Conservation (phyloP, 2,329 filamentous ascomycete species). For the Sporothrix humicola region DNA sequence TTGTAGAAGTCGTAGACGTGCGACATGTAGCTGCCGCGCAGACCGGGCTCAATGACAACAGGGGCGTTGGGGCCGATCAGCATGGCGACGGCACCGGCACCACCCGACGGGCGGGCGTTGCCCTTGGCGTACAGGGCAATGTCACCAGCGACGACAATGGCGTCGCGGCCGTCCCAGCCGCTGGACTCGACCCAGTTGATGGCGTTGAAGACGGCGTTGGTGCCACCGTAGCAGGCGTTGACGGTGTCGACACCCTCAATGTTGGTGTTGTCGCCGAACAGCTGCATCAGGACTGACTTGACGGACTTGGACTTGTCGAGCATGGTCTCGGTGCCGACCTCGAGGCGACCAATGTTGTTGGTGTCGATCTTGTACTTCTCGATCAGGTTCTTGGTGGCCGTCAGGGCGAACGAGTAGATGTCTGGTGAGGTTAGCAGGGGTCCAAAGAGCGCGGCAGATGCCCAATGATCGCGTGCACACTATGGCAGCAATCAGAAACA, state of each 20-base stretch:
- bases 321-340: conserved; percentile 85
- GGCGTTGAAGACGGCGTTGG: conserved; percentile 82
- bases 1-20: conserved; percentile 92
- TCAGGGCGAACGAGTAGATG: conserved; percentile 86
- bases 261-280: conserved; percentile 83
- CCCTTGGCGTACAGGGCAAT: conserved; percentile 88
- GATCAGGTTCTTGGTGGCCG: conserved; percentile 76
- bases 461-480: no score
- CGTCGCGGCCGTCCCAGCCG: conserved; percentile 82
- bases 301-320: conserved; percentile 91
- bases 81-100: conserved; percentile 79
- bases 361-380: conserved; percentile 83
- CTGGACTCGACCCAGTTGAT: conserved; percentile 88
- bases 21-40: conserved; percentile 79
- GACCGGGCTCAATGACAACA: conserved; percentile 76
- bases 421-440: conserved; percentile 56
- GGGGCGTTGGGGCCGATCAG: conserved; percentile 79
- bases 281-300: conserved; percentile 86
- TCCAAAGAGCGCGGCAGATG: background rate
- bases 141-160: conserved; percentile 79
- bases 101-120: conserved; percentile 78
- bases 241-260: conserved; percentile 82
- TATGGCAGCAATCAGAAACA: no score
- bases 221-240: conserved; percentile 87
- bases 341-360: conserved; percentile 77